These are phyloP conservation scores for Boletus smithii DNA, from an alignment of 1,284 basidiomycete genomes.

Conservation along the genomic window DNA sequence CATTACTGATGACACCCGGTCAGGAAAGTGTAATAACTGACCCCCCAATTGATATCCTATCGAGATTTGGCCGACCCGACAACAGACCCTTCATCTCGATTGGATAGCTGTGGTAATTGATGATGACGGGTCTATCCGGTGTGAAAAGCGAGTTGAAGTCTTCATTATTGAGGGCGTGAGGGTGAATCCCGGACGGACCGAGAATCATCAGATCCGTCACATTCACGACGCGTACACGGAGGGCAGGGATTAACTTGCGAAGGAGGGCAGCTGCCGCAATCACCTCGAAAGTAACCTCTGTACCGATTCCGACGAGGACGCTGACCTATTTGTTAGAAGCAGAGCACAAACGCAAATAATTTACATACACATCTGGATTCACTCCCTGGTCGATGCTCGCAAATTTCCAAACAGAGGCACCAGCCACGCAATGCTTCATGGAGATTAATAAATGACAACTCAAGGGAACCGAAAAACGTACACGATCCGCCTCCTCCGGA, in stretches of 20 bases:
- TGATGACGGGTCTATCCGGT: conserved; percentile 61
- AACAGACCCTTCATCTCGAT: conserved; percentile 63
- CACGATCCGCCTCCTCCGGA: conserved; percentile 60
- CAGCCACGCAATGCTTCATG: conserved; percentile 66
- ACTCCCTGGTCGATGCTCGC: conserved; percentile 65
- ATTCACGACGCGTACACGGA: conserved; percentile 79
- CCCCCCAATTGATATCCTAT: conserved; percentile 54
- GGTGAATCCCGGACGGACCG: conserved; percentile 62
- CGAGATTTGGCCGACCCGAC: conserved; percentile 51
- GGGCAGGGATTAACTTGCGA: conserved; percentile 54
- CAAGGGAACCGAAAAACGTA: conserved; percentile 24
- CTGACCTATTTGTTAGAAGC: conserved; percentile 30
- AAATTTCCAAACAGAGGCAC: conserved; percentile 74
- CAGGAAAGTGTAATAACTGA: conserved; percentile 31
- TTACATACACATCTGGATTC: conserved; percentile 60
- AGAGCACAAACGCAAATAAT: background rate
- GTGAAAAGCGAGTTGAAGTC: conserved; percentile 75
- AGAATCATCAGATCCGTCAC: conserved; percentile 84
- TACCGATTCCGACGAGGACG: conserved; percentile 71
- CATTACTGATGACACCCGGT: conserved; percentile 40
- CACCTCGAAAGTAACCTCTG: conserved; percentile 74
- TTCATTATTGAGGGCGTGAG: conserved; percentile 66
- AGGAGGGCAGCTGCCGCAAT: conserved; percentile 75
- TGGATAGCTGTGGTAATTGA: conserved; percentile 86
- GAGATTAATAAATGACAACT: background rate